These are phyloP conservation scores for Didymella glomerata DNA, from an alignment of 2,329 filamentous ascomycete species.

Conservation along the genomic window DNA sequence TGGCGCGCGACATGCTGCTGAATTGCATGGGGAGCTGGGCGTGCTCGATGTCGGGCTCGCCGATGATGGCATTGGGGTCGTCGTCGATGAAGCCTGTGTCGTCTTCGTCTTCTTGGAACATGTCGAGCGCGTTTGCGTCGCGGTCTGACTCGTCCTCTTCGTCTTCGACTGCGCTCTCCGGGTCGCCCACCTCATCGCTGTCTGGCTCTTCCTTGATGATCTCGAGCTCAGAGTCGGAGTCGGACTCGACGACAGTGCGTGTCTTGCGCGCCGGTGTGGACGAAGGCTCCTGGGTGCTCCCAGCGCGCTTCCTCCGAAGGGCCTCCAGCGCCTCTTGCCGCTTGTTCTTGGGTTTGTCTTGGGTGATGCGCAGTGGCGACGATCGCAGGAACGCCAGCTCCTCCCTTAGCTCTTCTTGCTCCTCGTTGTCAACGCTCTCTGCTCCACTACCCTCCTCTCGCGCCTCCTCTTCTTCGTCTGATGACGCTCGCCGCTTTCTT, in stretches of 20 bases:
- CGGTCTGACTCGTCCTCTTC: constrained; percentile 34
- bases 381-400: constrained; percentile 56
- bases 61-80: constrained; percentile 65
- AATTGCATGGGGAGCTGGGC: constrained; percentile 73
- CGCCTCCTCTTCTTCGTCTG: constrained; percentile 28
- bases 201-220: constrained; percentile 46
- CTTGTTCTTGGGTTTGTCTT: constrained; percentile 43
- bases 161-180: constrained; percentile 36
- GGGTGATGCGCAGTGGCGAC: constrained; percentile 41
- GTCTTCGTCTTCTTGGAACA: constrained; percentile 63
- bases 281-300: constrained; percentile 35
- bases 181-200: constrained; percentile 24
- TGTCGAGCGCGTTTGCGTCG: constrained; percentile 48
- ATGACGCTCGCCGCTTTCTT: constrained; percentile 30
- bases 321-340: constrained; percentile 55
- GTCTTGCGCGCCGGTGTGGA: constrained; percentile 37
- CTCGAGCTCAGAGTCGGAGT: constrained; percentile 42
- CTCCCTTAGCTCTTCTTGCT: constrained; percentile 55
- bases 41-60: constrained; percentile 59
- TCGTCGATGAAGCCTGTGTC: constrained; percentile 71
- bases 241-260: constrained; percentile 34
- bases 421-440: constrained; percentile 26
- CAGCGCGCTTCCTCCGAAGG: constrained; percentile 54
- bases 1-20: constrained; percentile 70
- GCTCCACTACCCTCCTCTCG: constrained; percentile 12